Evolutionary conservation across 176 grass and related monocot genomes (phyloP).

Genomic region (Puya raimondii): DNA sequence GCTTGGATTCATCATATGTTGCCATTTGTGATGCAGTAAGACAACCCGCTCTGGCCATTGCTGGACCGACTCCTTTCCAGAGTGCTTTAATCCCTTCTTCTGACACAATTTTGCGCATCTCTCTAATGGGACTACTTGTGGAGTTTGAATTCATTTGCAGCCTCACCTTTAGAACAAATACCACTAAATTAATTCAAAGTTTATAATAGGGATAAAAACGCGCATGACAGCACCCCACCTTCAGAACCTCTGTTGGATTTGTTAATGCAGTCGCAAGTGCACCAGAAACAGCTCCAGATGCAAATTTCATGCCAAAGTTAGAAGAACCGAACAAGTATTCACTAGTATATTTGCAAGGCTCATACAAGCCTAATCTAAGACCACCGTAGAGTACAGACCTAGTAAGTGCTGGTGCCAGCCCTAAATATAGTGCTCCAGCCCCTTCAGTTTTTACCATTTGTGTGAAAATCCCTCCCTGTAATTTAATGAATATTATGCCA

Average conservation of each 20-base stretch:
- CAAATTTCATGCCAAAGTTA: conserved; percentile 76
- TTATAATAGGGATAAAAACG: neutral
- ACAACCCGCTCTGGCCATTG: conserved; percentile 83
- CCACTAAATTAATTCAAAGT: neutral
- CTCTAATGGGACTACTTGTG: conserved; percentile 42
- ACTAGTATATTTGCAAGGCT: conserved; percentile 74
- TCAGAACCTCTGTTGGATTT: conserved; percentile 80
- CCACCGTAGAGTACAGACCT: conserved; percentile 88
- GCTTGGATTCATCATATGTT: conserved; percentile 90
- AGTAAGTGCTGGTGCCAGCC: conserved; percentile 64
- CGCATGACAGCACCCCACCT: conserved; percentile 31
- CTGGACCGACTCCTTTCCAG: conserved; percentile 98
- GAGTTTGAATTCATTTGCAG: conserved; percentile 58
- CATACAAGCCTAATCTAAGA: conserved; percentile 82
- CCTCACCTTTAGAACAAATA: conserved; percentile 47
- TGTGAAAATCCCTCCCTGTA: conserved; percentile 61
- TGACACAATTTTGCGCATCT: conserved; percentile 55
- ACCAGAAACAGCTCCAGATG: conserved; percentile 75
- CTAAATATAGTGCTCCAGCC: conserved; percentile 66
- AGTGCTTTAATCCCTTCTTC: conserved; percentile 69
- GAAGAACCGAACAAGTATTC: conserved; percentile 68
- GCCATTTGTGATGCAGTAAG: conserved; percentile 93
- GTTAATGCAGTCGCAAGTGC: conserved; percentile 68
- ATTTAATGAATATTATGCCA: conserved; percentile 21
- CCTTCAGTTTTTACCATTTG: conserved; percentile 73